Base-by-base conservation (phyloP, 2,329 filamentous ascomycete species). In the Aspergillus sp. region DNA sequence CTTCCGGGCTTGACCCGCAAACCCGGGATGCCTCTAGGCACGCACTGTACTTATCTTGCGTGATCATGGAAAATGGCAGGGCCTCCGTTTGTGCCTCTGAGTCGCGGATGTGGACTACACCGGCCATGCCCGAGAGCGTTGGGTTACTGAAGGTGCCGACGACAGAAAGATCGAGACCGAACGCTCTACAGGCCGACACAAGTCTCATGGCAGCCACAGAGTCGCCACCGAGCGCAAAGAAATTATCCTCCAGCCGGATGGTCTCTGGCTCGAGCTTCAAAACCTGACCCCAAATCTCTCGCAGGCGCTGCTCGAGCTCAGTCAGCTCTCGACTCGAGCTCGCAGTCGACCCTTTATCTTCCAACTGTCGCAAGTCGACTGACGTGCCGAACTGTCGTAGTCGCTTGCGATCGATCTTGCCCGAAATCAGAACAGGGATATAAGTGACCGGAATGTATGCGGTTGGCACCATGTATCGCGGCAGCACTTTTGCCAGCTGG, bases 331-430 rank as follows among this genome's bases (percentile, higher is more conserved):
- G 66, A 39, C 63, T 59, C n/a, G 61, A 26, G 7, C 45, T 58
- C 20, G 31, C 61, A 1, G 56, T 57, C 2, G 55, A 56, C 29
- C 55, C 62, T 60, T 72, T 63, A 26, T 72, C 36, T 42, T 42
- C 70, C 6, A 74, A 50, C 53, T 71, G 63, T n/a, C 72, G 68
- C 54, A 75, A 47, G 60, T 75, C 71, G 1, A 75, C 63, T 3
- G 67, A 69, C 16, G 69, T 58, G 5, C 75, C 77, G 47, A 78
- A 71, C 18, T 68, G 64, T 6, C 74, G 62, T n/a, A 73, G 68
- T 39, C 69, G 64, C 63, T 78, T 78, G 39, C 72, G 75, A 61
- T 79, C 76, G 1, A 72, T 77, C 67, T 83, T 83, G 2, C 78
- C 77, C 4, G 80, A 80, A 14, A 76, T 73, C 11, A 78, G 61